phyloP scores from a whole-genome alignment of 148 eudicot species.

The Rhododendron vialii region DNA sequence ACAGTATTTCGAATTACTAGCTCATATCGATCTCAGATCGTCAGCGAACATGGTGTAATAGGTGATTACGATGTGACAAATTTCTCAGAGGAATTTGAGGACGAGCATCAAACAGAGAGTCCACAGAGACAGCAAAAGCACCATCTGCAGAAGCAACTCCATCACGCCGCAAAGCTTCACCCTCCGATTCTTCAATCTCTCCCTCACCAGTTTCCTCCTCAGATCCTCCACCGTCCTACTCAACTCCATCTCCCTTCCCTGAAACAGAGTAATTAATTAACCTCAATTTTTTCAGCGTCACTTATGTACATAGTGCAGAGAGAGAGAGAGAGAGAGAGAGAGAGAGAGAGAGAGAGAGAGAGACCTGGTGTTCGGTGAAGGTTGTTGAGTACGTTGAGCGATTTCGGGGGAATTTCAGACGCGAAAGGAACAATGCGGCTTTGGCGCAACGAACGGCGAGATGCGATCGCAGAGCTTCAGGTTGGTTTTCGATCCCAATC shows the following conservation, averaged over 20 bases:
- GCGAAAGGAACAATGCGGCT: conserved; percentile 29
- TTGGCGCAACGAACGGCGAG: conserved; percentile 26
- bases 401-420: conserved; percentile 6
- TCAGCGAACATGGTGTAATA: background rate
- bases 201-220: conserved; percentile 26
- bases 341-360: conserved; percentile 6
- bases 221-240: conserved; percentile 19
- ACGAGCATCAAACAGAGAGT: conserved; percentile 15
- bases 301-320: background rate
- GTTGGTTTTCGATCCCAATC: background rate
- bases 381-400: background rate
- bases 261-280: background rate
- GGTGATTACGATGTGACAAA: background rate
- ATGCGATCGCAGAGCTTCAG: conserved; percentile 6
- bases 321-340: conserved; percentile 1
- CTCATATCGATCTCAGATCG: background rate
- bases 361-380: background rate
- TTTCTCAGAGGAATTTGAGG: conserved; percentile 7
- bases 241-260: conserved; percentile 28
- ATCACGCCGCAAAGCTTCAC: conserved; percentile 19
- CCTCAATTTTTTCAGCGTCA: background rate
- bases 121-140: conserved; percentile 19
- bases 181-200: conserved; percentile 23
- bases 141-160: conserved; percentile 24
- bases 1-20: background rate